phyloP scores from a whole-genome alignment of 129 eudicot species.

The Gnaphalium uliginosum region DNA sequence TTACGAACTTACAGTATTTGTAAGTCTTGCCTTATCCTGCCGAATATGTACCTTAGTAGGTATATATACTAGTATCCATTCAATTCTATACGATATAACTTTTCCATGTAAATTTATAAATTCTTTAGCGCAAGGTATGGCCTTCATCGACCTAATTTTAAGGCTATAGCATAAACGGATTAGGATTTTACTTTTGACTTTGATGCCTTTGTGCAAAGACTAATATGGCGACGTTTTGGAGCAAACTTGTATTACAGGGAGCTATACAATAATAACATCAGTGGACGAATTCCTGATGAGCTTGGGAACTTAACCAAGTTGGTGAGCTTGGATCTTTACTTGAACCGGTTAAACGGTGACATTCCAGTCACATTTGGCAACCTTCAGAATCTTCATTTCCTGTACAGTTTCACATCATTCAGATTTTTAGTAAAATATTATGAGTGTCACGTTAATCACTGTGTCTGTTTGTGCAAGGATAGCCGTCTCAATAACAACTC shows the following conservation, averaged over 20 bases:
- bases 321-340: slow-evolving; percentile 78
- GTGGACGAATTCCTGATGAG: slow-evolving; percentile 70
- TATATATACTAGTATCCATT: too few relatives aligned
- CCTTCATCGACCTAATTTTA: too few relatives aligned
- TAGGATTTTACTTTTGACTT: neutral
- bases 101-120: neutral
- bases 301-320: slow-evolving; percentile 69
- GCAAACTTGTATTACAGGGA: slow-evolving; percentile 50
- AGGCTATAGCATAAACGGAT: too few relatives aligned
- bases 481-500: slow-evolving; percentile 75
- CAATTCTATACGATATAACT: neutral
- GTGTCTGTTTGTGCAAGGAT: slow-evolving; percentile 23
- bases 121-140: neutral
- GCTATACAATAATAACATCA: slow-evolving; percentile 67
- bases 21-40: slow-evolving; percentile 41
- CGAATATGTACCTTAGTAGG: neutral
- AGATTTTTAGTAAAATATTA: slow-evolving; percentile 14
- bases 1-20: slow-evolving; percentile 65
- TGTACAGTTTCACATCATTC: slow-evolving; percentile 41
- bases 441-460: neutral
- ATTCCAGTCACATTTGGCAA: slow-evolving; percentile 66
- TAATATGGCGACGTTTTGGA: slow-evolving; percentile 15
- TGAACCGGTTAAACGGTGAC: slow-evolving; percentile 50
- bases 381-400: slow-evolving; percentile 62
- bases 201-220: slow-evolving; percentile 10